Conservation (phyloP, 2,329 filamentous ascomycete genomes). For the Teratosphaeria gauchensis region DNA sequence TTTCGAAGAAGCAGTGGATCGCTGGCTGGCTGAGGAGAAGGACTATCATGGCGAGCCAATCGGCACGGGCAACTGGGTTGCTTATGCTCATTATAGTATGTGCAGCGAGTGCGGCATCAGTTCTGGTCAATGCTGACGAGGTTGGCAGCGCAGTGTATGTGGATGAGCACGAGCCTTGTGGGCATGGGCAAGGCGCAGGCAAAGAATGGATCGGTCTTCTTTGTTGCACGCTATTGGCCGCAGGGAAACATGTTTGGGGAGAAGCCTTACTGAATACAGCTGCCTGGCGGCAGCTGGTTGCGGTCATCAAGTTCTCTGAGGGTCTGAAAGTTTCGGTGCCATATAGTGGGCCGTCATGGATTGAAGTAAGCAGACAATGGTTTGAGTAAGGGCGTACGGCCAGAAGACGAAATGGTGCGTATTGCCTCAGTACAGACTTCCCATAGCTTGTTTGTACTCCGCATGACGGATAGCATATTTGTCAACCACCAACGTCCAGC, state of each 20-base stretch:
- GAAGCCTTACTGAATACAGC: not conserved
- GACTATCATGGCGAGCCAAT: conserved; percentile 28
- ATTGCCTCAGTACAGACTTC: no score
- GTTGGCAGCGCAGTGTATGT: not conserved
- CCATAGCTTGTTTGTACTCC: no score
- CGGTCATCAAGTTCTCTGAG: no score
- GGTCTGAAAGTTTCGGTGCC: no score
- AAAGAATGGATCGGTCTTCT: not conserved
- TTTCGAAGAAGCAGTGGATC: conserved; percentile 18
- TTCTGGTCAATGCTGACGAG: not conserved
- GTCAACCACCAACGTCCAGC: not conserved
- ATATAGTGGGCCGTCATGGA: not conserved
- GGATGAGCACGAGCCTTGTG: not conserved
- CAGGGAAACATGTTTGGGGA: not conserved
- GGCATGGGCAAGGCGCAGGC: not conserved
- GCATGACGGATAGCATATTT: not conserved
- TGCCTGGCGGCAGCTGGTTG: no score
- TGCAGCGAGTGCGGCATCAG: no score
- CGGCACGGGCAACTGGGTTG: conserved; percentile 25
- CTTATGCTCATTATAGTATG: conserved; percentile 25
- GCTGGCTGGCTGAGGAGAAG: conserved; percentile 27
- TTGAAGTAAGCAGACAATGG: not conserved
- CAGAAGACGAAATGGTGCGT: no score
- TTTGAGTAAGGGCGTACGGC: no score
- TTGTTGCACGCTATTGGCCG: not conserved